Conservation (phyloP, 192 early-diverging fungal genomes). For the Rhizophagus clarus region DNA sequence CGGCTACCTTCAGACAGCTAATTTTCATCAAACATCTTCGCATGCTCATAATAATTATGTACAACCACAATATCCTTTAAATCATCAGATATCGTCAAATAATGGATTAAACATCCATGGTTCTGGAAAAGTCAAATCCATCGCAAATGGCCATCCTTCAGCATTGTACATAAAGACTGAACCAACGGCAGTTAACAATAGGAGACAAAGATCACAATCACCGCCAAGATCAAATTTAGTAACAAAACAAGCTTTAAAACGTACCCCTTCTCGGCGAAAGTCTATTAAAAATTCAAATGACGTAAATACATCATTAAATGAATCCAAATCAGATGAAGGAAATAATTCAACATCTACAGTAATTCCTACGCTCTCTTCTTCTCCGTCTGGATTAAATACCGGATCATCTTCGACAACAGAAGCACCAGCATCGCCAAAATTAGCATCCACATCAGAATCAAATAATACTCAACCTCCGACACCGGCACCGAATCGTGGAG, state of each 20-base stretch:
- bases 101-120: not conserved
- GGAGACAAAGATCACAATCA: slow-evolving; percentile 18
- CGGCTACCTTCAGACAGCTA: not conserved
- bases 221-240: slow-evolving; percentile 8
- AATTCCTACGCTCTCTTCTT: slow-evolving; percentile 5
- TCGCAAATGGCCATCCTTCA: not conserved
- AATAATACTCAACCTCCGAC: slow-evolving; percentile 23
- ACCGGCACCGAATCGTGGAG: slow-evolving; percentile 16
- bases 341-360: slow-evolving; percentile 38
- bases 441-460: slow-evolving; percentile 26
- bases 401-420: slow-evolving; percentile 31
- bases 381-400: slow-evolving; percentile 32
- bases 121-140: not conserved
- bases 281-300: slow-evolving; percentile 19
- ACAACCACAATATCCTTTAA: not conserved
- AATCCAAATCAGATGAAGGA: slow-evolving; percentile 21
- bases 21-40: not conserved
- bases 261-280: slow-evolving; percentile 16
- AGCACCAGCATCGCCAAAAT: slow-evolving; percentile 30
- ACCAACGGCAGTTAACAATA: not conserved
- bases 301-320: too few species aligned
- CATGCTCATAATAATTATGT: not conserved
- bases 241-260: slow-evolving; percentile 6
- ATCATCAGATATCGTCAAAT: slow-evolving; percentile 10
- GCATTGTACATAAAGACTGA: slow-evolving; percentile 12